Evolutionary conservation across 2,329 filamentous ascomycete species (phyloP), one percentile per base, ranked within the genome.

Genomic region (Ploettnerulaceae sp.): DNA sequence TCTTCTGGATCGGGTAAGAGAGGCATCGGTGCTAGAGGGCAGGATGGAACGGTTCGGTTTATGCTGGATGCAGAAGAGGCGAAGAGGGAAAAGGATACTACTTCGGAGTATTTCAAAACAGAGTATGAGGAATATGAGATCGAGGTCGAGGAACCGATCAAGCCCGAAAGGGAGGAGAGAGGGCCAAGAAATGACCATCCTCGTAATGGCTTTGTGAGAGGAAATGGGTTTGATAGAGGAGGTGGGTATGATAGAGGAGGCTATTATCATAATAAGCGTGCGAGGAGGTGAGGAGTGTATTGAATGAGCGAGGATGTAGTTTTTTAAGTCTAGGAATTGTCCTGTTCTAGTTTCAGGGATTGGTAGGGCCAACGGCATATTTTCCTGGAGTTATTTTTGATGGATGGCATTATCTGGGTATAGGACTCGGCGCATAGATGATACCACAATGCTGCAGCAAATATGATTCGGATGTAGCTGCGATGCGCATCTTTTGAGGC

Each of bases 51-150:
- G 0, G 81, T 94, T 55, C 79, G 93, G 5, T 97, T 95, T 65
- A 88, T 96, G 67, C 82, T 97, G 38, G 86, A 95, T 54, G 79
- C 83, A 0, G 82, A 84, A 45, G 77, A 84, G 39, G 89, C 89
- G 2, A 75, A 77, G 36, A 73, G 74, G 12, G 93, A 98, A 67
- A 78, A 80, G 57, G 74, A 75, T 9, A 73, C 76, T 9, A 84
- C 90, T 2, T 74, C 75, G 3, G 72, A 76, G 39, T 89, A 83
- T 64, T 88, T 84, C 61, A 79, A 77, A 32, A 77, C 84, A 33
- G 84, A 89, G 60, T 88, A 79, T 58, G 86, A 89, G 55, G 85
- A 89, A 61, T 82, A 84, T 58, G 82, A 86, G 61, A 72, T 86
- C 32, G 88, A 94, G 61, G 79, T 89, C 18, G 88, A 95, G 55